Base-by-base conservation (phyloP, 2,329 filamentous ascomycete species). In the Nothophaeocryptopus gaeumannii region DNA sequence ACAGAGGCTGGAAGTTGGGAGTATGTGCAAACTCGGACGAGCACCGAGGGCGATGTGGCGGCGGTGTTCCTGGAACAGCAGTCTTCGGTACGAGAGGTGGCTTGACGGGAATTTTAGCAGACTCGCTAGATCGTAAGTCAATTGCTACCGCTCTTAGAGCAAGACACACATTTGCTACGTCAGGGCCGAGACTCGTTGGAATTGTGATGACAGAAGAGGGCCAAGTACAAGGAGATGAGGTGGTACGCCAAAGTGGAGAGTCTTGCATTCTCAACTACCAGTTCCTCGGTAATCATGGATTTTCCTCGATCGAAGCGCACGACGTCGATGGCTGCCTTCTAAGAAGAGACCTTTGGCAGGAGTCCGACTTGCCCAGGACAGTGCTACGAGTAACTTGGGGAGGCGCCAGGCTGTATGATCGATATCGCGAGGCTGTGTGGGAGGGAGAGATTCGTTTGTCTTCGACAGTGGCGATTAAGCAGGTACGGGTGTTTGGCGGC, bases 1-100 rank as follows among this genome's bases (percentile, higher is more conserved):
- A 53, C 31, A 45, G 67, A 1, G 68, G 67, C 8, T 69, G 65
- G 64, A 64, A 63, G 47, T 26, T 70, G 14, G 67, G 68, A 3
- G 67, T 70, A 1, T 67, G 57, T 33, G 68, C 68, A 11, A 70
- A 70, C 47, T 65, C 60, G 20, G 67, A 70, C 36, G 67, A 70
- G 57, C 67, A 70, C 45, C 61, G 67, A 1, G 67, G 67, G 1
- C 58, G 67, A 0, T 70, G 68, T 43, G 68, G 68, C 9, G 68
- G 67, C 11, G 67, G 67, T 5, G 67, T 70, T 0, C 64, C 65
- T 2, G 67, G 67, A 1, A 69, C 63, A 3, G 66, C 66, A 2
- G 67, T 69, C 0, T 70, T 70, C 44, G 50, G 50, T 2, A 48
- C 50, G 7, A 47, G 32, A 43, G 44, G 44, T 3, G 39, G 39